Evolutionary conservation across 1,139 yeast genomes (phyloP).

Genomic region (Candida pseudoviswanathii): DNA sequence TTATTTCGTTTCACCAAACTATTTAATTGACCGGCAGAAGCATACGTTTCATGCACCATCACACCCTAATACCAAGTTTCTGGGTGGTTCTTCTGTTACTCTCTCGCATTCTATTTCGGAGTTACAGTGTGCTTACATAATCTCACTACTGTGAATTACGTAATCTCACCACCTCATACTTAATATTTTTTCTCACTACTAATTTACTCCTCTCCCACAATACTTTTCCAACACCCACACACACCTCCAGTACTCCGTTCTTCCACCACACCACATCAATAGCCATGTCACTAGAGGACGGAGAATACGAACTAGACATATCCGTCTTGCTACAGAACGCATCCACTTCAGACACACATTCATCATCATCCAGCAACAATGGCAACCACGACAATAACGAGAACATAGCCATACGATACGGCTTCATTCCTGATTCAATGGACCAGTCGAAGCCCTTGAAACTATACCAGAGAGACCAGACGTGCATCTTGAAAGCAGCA

Average conservation of each 20-base stretch:
- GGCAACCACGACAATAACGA: constrained; percentile 16
- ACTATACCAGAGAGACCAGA: constrained; percentile 38
- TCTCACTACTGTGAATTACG: neutral
- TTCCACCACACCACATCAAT: neutral
- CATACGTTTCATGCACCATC: too few relatives aligned
- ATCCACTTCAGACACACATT: constrained; percentile 9
- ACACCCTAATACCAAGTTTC: too few relatives aligned
- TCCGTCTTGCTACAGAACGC: constrained; percentile 23
- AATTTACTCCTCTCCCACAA: neutral
- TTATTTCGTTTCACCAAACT: too few relatives aligned
- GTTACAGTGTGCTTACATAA: neutral
- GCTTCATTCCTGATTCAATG: constrained; percentile 47
- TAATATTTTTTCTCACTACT: neutral
- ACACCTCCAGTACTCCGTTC: neutral
- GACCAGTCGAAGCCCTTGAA: constrained; percentile 38
- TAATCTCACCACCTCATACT: too few relatives aligned
- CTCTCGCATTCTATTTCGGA: too few relatives aligned
- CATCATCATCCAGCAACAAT: neutral
- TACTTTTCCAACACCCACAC: neutral
- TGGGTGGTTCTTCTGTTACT: too few relatives aligned
- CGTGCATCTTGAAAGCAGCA: constrained; percentile 36
- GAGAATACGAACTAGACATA: constrained; percentile 49
- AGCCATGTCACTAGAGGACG: constrained; percentile 33
- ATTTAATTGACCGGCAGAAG: too few relatives aligned
- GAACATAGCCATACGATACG: constrained; percentile 43